Conservation (phyloP, 2,329 filamentous ascomycete genomes). For the Didymella arachidicola region DNA sequence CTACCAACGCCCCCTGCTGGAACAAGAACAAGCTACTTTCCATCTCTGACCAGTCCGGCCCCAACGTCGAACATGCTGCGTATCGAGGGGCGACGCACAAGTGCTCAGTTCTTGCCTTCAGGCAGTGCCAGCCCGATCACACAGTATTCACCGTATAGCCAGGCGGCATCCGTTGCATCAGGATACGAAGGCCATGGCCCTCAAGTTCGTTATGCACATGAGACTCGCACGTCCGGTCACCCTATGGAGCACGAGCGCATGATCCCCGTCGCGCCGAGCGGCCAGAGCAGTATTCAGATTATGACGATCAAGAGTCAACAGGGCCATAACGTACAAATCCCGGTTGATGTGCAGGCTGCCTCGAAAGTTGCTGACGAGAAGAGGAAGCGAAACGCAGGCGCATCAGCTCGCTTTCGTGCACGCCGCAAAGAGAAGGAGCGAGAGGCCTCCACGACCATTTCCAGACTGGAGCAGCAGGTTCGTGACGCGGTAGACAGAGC, state of each 20-base stretch:
- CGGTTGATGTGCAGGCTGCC: slow-evolving; percentile 80
- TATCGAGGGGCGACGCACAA: slow-evolving; percentile 38
- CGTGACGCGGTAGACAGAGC: slow-evolving; percentile 72
- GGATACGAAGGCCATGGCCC: slow-evolving; percentile 48
- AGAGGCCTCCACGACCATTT: slow-evolving; percentile 73
- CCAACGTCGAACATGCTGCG: slow-evolving; percentile 39
- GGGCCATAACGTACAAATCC: slow-evolving; percentile 64
- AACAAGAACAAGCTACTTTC: slow-evolving; percentile 46
- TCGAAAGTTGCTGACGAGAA: slow-evolving; percentile 87
- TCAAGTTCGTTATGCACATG: slow-evolving; percentile 32
- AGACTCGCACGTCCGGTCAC: slow-evolving; percentile 4
- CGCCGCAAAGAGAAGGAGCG: slow-evolving; percentile 83
- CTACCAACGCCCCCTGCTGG: slow-evolving; percentile 57
- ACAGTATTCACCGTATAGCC: slow-evolving; percentile 53
- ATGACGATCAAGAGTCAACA: slow-evolving; percentile 62
- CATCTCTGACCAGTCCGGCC: slow-evolving; percentile 43
- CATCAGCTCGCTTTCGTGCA: slow-evolving; percentile 81
- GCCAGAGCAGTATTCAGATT: slow-evolving; percentile 60
- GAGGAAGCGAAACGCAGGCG: slow-evolving; percentile 82
- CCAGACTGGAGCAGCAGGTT: slow-evolving; percentile 72
- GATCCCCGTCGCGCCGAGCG: slow-evolving; percentile 57
- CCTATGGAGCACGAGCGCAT: slow-evolving; percentile 43
- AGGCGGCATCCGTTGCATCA: slow-evolving; percentile 44
- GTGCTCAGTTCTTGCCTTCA: slow-evolving; percentile 52
- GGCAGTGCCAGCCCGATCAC: slow-evolving; percentile 57